Base-by-base conservation (phyloP, 2,329 filamentous ascomycete species). In the Pseudogymnoascus sp. region DNA sequence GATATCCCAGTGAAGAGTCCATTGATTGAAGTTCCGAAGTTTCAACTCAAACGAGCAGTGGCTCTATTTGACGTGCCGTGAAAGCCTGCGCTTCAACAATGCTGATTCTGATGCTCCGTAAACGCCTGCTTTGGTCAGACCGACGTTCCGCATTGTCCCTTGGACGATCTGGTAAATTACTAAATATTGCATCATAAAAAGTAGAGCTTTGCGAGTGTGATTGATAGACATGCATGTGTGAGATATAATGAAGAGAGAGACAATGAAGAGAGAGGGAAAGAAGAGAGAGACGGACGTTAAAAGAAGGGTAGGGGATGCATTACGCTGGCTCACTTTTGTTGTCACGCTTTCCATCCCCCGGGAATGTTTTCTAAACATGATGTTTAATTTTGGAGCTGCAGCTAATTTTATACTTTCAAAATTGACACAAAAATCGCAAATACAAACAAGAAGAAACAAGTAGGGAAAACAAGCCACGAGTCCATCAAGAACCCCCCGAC, bases 31-130 rank as follows among this genome's bases (percentile, higher is more conserved):
- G 68, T 78, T 13, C 67, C 71, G 0, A 64, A 71, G 7, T 72
- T 79, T 45, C 63, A 68, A 3, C 65, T 78, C 7, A 69, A 70
- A 58, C 74, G 77, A 6, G 62, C 68, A 0, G 67, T 69, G 0
- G 61, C 66, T 2, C 68, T 79, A n/a, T 76, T 79, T 23, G 73
- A 75, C 6, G 65, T 68, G 3, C 61, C 71, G 12, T 63, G 71
- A 4, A 58, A 64, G 3, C 69, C 61, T 33, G 69, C 58, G 5
- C 63, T 61, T 0, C 65, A 62, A 72, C 48, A 65, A 68, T 19
- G 63, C 65, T 1, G 71, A 73, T 63, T 65, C 64, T 15, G 71
- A 73, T 63, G 62, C 58, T 21, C 58, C 60, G 3, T 59, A 52
- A 12, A 18, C 5, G 23, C n/a, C 15, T 19, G 9, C 4, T 18